Base-by-base conservation (phyloP, 2,329 filamentous ascomycete genomes). In the Clonostachys rosea region DNA sequence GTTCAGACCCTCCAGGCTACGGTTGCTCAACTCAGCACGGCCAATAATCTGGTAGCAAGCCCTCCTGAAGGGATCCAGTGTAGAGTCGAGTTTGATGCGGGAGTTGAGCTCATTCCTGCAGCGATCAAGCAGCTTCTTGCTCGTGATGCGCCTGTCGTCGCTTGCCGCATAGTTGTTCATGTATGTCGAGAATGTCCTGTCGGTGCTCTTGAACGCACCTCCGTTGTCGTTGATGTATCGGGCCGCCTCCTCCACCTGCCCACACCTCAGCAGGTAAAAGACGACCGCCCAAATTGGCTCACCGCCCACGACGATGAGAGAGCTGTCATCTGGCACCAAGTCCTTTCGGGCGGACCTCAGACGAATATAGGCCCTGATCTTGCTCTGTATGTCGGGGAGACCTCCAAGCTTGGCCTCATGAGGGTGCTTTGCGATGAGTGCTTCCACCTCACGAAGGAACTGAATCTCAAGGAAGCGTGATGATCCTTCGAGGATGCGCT, bases 11-110 rank as follows among this genome's bases (percentile, higher is more conserved):
- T 84, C 81, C 33, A 87, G 65, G 54, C 76, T 81, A 52, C 84
- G 79, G 64, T 84, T 83, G 59, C 71, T 74, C 24, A 87, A 69
- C 57, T 86, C 84, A 56, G 83, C 86, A 42, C 84, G 90, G 42
- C 95, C 94, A 56, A 99, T 87, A 51, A 99, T 85, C 75, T 99
- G 97, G 77, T 97, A 97, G 65, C 94, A 96, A 43, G 92, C 91
- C 83, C 96, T 91, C 46, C 91, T 85, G 71, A 95, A 99, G 24
- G 94, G 94, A 63, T 99, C 94, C 53, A 95, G 84, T 49, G 94
- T 89, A 1, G 89, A 88, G 1, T 89, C 89, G 58, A 95, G 89
- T 53, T 89, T 86, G 24, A 85, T 80, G 42, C 91, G 85, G 63
- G 95, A 89, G 45, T 87, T 87, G 66, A 95, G 96, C 61, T 96